These are phyloP conservation scores for Beauveria scarabaeidicola DNA, from an alignment of 2,329 filamentous ascomycete genomes.

Conservation along the genomic window DNA sequence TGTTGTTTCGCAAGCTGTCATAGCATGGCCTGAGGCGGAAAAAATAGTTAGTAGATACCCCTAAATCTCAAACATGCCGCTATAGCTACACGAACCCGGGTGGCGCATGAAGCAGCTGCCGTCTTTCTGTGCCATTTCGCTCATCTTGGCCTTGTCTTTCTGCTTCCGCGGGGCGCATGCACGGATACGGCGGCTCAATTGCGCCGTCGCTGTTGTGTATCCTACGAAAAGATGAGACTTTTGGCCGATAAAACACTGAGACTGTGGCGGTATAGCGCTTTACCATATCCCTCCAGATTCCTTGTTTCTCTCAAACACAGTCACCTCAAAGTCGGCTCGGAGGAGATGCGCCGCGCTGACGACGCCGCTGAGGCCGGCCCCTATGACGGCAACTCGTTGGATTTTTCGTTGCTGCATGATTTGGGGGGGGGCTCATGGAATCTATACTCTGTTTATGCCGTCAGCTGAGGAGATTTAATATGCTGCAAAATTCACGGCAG, in stretches of 20 bases:
- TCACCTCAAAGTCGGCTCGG: conserved; percentile 26
- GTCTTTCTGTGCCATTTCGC: not conserved
- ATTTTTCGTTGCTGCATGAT: not conserved
- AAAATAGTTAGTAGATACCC: conserved; percentile 20
- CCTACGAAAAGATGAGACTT: not conserved
- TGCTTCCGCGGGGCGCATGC: not conserved
- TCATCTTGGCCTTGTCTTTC: not conserved
- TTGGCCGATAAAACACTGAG: not conserved
- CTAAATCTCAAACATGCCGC: too few species aligned
- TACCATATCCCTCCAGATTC: conserved; percentile 31
- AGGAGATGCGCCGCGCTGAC: conserved; percentile 29
- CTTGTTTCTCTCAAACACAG: conserved; percentile 29
- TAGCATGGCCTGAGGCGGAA: conserved; percentile 39
- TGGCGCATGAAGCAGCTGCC: not conserved
- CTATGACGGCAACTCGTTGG: conserved; percentile 27
- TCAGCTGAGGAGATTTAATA: too few species aligned
- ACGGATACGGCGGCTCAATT: not conserved
- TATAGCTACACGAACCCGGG: not conserved
- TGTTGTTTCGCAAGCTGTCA: conserved; percentile 60
- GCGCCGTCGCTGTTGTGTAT: not conserved
- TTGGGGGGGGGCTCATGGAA: too few species aligned
- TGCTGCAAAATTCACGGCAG: too few species aligned
- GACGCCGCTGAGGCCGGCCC: conserved; percentile 33
- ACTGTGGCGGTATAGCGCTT: conserved; percentile 9
- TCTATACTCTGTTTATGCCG: too few species aligned